Evolutionary conservation across 148 eudicot genomes (phyloP).

Genomic region (Euryodendron excelsum): DNA sequence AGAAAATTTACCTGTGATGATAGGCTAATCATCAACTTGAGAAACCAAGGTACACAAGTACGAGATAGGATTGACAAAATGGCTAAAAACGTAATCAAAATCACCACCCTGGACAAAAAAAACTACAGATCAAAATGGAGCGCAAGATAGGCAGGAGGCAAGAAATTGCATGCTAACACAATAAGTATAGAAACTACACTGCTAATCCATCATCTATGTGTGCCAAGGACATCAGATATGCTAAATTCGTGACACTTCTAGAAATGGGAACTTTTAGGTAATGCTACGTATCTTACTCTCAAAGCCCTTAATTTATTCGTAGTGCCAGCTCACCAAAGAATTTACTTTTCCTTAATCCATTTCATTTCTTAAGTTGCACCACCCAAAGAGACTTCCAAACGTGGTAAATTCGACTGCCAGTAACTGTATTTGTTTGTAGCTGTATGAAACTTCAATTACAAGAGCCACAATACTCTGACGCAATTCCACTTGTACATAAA

Average conservation of each 20-base stretch:
- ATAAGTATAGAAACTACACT: too few relatives aligned
- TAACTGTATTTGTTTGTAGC: background rate
- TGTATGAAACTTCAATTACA: slow-evolving; percentile 10
- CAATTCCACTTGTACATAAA: background rate
- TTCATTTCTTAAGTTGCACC: background rate
- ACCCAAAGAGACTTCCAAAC: background rate
- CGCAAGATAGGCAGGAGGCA: background rate
- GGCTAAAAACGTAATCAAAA: slow-evolving; percentile 67
- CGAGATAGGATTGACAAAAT: slow-evolving; percentile 62
- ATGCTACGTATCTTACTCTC: background rate
- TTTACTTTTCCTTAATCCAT: background rate
- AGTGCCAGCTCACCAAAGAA: background rate
- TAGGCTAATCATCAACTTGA: slow-evolving; percentile 84
- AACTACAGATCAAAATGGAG: background rate
- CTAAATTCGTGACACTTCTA: background rate
- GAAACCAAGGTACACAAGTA: slow-evolving; percentile 75
- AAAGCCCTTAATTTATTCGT: background rate
- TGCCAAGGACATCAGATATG: background rate
- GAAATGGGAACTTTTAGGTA: background rate
- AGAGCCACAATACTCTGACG: background rate
- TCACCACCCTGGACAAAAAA: slow-evolving; percentile 52
- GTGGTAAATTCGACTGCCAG: background rate
- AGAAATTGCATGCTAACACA: background rate
- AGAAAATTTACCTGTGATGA: slow-evolving; percentile 65
- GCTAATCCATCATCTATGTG: background rate